Percentiles rank a stretch among this genome's conserved stretches.
phyloP scores from a whole-genome alignment of 768 basidiomycete genomes.

The Lyophyllum decastes region DNA sequence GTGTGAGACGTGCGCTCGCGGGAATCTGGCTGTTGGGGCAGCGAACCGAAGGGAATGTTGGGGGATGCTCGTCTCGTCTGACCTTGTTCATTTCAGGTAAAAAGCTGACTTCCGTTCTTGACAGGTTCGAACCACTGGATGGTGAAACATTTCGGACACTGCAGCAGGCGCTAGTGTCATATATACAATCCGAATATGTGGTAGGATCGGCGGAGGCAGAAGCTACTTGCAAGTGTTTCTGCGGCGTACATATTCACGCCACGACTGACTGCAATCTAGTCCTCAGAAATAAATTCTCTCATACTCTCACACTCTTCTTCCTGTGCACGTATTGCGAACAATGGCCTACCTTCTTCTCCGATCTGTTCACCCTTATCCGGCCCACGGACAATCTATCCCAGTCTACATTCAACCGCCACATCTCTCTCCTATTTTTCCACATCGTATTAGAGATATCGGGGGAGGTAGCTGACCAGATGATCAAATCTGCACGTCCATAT shows the following conservation, averaged over 20 bases:
- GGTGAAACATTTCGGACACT: slow-evolving; percentile 69
- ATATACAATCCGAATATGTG: slow-evolving; percentile 88
- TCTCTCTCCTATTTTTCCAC: slow-evolving; percentile 88
- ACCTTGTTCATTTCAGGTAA: not conserved
- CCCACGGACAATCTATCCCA: slow-evolving; percentile 55
- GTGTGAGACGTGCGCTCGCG: not conserved
- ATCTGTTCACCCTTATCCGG: slow-evolving; percentile 74
- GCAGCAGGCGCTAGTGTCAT: slow-evolving; percentile 76
- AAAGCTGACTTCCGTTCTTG: slow-evolving; percentile 3
- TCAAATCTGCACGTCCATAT: slow-evolving; percentile 83
- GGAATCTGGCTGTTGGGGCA: not conserved
- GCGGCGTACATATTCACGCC: slow-evolving; percentile 12
- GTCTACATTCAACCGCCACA: slow-evolving; percentile 75
- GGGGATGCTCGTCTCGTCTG: not conserved
- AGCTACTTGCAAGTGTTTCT: slow-evolving; percentile 67
- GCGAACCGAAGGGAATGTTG: not conserved
- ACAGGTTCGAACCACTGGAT: slow-evolving; percentile 67
- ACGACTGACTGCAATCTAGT: slow-evolving; percentile 42
- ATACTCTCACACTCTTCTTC: slow-evolving; percentile 87
- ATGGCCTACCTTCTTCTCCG: slow-evolving; percentile 84
- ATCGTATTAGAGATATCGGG: slow-evolving; percentile 93
- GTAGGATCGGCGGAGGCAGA: slow-evolving; percentile 81
- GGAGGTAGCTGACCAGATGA: slow-evolving; percentile 94
- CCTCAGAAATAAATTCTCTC: slow-evolving; percentile 93
- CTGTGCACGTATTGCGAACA: slow-evolving; percentile 83